Percentiles rank a stretch among this genome's conserved stretches.
phyloP scores from a whole-genome alignment of 768 basidiomycete genomes.

The Pleurotus pulmonarius region DNA sequence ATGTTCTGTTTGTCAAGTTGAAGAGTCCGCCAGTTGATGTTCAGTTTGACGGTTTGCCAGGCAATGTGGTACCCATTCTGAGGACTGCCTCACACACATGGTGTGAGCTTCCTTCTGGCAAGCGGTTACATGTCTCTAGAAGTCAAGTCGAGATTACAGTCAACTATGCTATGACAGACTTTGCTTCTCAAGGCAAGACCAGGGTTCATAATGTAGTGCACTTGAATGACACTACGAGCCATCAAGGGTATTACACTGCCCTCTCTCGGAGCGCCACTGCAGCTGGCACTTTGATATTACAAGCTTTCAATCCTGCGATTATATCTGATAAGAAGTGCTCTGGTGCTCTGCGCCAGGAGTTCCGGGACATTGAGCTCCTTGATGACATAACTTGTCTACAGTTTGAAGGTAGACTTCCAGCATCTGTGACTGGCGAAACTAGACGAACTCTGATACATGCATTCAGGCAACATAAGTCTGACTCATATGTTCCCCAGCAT shows the following conservation, averaged over 20 bases:
- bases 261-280: constrained; percentile 21
- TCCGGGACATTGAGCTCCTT: constrained; percentile 28
- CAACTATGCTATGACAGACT: constrained; percentile 32
- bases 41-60: constrained; percentile 11
- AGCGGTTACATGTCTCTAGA: constrained; percentile 11
- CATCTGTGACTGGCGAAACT: constrained; percentile 9
- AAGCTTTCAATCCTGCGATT: constrained; percentile 15
- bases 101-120: constrained; percentile 14
- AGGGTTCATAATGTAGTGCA: constrained; percentile 21
- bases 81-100: not conserved
- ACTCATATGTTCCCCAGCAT: not conserved
- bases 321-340: constrained; percentile 20
- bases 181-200: constrained; percentile 29
- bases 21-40: constrained; percentile 5
- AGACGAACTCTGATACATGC: constrained; percentile 11
- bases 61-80: constrained; percentile 18
- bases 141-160: constrained; percentile 21
- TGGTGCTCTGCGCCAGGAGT: constrained; percentile 22
- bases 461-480: not conserved
- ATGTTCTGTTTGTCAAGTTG: constrained; percentile 13
- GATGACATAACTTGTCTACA: constrained; percentile 26
- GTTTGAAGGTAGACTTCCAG: constrained; percentile 17
- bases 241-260: constrained; percentile 26
- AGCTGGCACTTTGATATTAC: constrained; percentile 21
- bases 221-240: constrained; percentile 16